Evolutionary conservation across 1,284 basidiomycete species (phyloP), one percentile per base, ranked within the genome.

Genomic region (Exsudoporus floridanus): DNA sequence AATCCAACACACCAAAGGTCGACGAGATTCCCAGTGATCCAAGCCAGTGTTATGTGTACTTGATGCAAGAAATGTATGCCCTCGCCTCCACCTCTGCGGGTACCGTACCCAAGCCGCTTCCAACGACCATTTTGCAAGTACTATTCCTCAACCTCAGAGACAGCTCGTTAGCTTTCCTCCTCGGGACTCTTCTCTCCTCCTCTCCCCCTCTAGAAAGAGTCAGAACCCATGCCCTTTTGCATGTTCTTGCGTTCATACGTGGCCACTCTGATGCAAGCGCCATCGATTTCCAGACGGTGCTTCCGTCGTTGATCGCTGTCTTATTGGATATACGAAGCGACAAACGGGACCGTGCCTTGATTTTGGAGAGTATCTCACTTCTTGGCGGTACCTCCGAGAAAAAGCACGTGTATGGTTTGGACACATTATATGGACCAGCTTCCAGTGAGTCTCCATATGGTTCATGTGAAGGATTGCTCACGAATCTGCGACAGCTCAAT

Each of bases 281-380:
- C 25, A 65, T 86, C 0, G 84, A 98, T 69, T 96, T 95, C 75
- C 96, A 98, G 73, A 87, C 86, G 0, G 76, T 95, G 13, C 64
- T 98, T 1, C 95, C 94, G 0, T 77, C 86, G 0, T 64, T 97
- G 12, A 72, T 98, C 2, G 76, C 88, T 9, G 82, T 84, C 4
- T 63, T 96, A 4, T 77, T 82, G 57, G 77, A 80, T 60, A 31
- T 63, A 1, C 80, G 83, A 59, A 52, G 62, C 0, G 80, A 83
- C 43, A 77, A 88, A 36, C 80, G 92, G 27, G 73, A 88, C 14
- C 80, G 93, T 21, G 73, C 77, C 46, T 83, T 82, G 21, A 86
- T 87, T 6, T 66, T 88, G n/a, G 78, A 79, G 42, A 84, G 86
- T 42, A 69, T 98, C 16, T 75, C 76, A 5, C 70, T 77, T 7